phyloP scores from a whole-genome alignment of 2,329 filamentous ascomycete species.

The Furcasterigmium furcatum region DNA sequence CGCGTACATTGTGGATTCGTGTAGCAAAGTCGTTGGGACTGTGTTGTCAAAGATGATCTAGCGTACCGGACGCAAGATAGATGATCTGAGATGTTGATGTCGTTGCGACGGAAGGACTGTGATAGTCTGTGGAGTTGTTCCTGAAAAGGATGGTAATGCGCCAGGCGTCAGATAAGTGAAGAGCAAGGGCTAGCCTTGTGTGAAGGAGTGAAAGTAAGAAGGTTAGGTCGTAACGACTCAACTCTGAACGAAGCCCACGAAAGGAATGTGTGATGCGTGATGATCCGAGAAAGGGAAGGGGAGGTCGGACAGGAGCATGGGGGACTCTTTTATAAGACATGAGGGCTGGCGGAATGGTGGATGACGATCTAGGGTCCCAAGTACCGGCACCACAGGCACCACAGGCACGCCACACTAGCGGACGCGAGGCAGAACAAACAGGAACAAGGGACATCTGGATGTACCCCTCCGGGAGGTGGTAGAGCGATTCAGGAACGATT shows the following conservation, averaged over 20 bases:
- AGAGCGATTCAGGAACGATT: slow-evolving; percentile 3
- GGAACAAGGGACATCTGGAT: slow-evolving; percentile 7
- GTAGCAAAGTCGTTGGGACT: slow-evolving; percentile 19
- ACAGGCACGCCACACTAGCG: background rate
- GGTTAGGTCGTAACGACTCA: slow-evolving; percentile 14
- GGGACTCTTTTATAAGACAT: slow-evolving; percentile 11
- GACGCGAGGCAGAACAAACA: background rate
- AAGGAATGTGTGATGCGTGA: slow-evolving; percentile 14
- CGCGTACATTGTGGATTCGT: slow-evolving; percentile 49
- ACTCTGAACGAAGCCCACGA: slow-evolving; percentile 11
- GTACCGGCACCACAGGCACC: background rate
- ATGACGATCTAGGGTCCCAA: background rate
- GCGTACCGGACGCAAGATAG: slow-evolving; percentile 37
- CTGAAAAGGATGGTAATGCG: slow-evolving; percentile 15
- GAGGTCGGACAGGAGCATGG: slow-evolving; percentile 10
- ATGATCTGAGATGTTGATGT: slow-evolving; percentile 5
- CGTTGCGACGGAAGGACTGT: slow-evolving; percentile 8
- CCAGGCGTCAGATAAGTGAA: slow-evolving; percentile 23
- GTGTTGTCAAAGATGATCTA: slow-evolving; percentile 16
- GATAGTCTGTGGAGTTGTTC: slow-evolving; percentile 8
- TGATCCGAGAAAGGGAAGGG: slow-evolving; percentile 7
- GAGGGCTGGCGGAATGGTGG: slow-evolving; percentile 5
- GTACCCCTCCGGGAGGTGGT: slow-evolving; percentile 4
- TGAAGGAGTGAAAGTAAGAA: slow-evolving; percentile 17
- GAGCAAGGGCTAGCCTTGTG: slow-evolving; percentile 31